A percentile compares a stretch with the other conserved stretches of the same genome.
Evolutionary conservation across 805 yeast genomes (phyloP).

Genomic region (Candida michaelii): DNA sequence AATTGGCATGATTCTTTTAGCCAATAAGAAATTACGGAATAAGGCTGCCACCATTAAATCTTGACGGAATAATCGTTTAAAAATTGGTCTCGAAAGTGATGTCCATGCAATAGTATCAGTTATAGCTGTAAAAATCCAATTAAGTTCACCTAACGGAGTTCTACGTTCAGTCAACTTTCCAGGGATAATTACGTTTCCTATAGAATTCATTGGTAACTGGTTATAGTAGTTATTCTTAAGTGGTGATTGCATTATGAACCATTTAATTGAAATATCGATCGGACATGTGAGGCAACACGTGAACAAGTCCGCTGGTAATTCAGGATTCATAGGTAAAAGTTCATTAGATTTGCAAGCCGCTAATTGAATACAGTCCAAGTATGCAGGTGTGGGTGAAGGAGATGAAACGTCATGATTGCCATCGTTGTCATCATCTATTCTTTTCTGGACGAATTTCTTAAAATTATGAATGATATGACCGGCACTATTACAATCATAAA

Average conservation of each 20-base stretch:
- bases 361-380: conserved; percentile 84
- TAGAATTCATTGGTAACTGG: conserved; percentile 45
- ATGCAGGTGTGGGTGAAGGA: conserved; percentile 65
- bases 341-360: conserved; percentile 92
- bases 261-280: conserved; percentile 86
- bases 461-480: conserved; percentile 90
- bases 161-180: conserved; percentile 90
- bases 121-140: conserved; percentile 97
- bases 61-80: conserved; percentile 88
- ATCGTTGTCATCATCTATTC: conserved; percentile 82
- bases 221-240: conserved; percentile 51
- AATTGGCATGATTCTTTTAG: conserved; percentile 91
- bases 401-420: conserved; percentile 50
- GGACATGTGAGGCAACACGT: conserved; percentile 96
- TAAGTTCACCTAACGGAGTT: conserved; percentile 92
- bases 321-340: conserved; percentile 87
- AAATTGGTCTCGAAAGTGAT: conserved; percentile 78
- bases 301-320: conserved; percentile 91
- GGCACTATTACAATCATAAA: conserved; percentile 91
- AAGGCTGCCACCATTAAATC: conserved; percentile 96
- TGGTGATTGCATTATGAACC: conserved; percentile 87
- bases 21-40: conserved; percentile 87
- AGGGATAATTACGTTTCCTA: conserved; percentile 70
- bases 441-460: conserved; percentile 83
- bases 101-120: conserved; percentile 99